A percentile compares a stretch with the other conserved stretches of the same genome.
Conservation (phyloP, 495 filamentous ascomycete genomes). For the Aspergillus homomorphus region DNA sequence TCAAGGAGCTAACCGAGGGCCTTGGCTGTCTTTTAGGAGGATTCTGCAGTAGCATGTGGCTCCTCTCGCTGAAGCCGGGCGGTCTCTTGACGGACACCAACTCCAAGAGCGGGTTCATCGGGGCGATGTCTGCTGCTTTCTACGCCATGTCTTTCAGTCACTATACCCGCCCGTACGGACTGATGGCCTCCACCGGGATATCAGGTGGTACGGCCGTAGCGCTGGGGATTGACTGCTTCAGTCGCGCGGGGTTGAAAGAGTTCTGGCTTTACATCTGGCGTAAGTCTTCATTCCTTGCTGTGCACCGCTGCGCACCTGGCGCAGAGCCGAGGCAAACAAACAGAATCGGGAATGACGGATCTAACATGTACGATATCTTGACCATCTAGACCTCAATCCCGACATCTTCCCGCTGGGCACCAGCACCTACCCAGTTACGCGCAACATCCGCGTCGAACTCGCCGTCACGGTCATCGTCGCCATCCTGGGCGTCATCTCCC, state of each 20-base stretch:
- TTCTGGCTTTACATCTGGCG: conserved; percentile 96
- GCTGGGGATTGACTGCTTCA: conserved; percentile 89
- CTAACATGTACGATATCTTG: conserved; percentile 8
- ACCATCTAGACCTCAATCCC: conserved; percentile 62
- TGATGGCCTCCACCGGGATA: conserved; percentile 76
- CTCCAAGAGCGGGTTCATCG: conserved; percentile 72
- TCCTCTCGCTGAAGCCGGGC: conserved; percentile 73
- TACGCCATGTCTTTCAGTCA: conserved; percentile 77
- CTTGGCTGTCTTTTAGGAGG: conserved; percentile 85
- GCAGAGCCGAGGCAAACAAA: no score
- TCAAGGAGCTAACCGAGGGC: conserved; percentile 82
- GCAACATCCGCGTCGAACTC: conserved; percentile 81
- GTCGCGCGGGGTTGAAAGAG: conserved; percentile 83
- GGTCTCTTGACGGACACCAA: conserved; percentile 62
- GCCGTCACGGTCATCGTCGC: conserved; percentile 73
- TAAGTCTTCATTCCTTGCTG: conserved; percentile 37
- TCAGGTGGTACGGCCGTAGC: conserved; percentile 74
- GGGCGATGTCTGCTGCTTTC: conserved; percentile 59
- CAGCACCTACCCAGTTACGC: conserved; percentile 79
- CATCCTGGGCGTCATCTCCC: conserved; percentile 73
- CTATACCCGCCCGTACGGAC: conserved; percentile 70
- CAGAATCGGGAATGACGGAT: no score
- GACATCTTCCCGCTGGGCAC: conserved; percentile 73
- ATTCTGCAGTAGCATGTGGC: conserved; percentile 88
- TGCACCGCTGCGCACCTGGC: no score